Conservation (phyloP, 1,284 basidiomycete genomes). For the Puccinia hordei region DNA sequence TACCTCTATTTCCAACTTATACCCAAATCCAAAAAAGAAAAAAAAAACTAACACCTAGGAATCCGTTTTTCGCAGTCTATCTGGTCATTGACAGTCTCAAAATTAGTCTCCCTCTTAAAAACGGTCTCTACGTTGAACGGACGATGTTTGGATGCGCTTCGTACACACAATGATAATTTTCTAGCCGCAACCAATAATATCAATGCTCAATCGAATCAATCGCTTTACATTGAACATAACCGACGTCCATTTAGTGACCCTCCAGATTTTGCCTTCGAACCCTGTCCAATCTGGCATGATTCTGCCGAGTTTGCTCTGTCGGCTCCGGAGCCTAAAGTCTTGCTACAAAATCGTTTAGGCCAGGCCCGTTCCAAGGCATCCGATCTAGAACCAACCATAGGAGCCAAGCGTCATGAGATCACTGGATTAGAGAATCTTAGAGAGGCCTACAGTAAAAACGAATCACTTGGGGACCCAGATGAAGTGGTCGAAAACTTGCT, state of each 20-base stretch:
- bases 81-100: slow-evolving; percentile 41
- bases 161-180: slow-evolving; percentile 57
- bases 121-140: neutral
- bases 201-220: slow-evolving; percentile 67
- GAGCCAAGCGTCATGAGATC: slow-evolving; percentile 67
- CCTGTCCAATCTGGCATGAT: slow-evolving; percentile 73
- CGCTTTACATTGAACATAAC: slow-evolving; percentile 72
- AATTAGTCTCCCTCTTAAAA: slow-evolving; percentile 44
- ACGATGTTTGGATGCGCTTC: slow-evolving; percentile 27
- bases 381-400: slow-evolving; percentile 67
- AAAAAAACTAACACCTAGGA: neutral
- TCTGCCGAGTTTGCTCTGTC: slow-evolving; percentile 63
- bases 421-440: slow-evolving; percentile 65
- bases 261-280: slow-evolving; percentile 71
- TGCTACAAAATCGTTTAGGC: slow-evolving; percentile 74
- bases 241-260: slow-evolving; percentile 69
- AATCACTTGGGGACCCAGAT: slow-evolving; percentile 67
- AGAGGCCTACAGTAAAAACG: slow-evolving; percentile 64
- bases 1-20: neutral
- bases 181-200: slow-evolving; percentile 65
- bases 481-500: slow-evolving; percentile 71
- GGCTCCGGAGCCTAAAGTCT: slow-evolving; percentile 69
- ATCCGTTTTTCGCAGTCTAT: slow-evolving; percentile 28
- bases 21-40: neutral
- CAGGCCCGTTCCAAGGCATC: slow-evolving; percentile 66